phyloP scores from a whole-genome alignment of 2,329 filamentous ascomycete genomes.

The Onygenales sp. region DNA sequence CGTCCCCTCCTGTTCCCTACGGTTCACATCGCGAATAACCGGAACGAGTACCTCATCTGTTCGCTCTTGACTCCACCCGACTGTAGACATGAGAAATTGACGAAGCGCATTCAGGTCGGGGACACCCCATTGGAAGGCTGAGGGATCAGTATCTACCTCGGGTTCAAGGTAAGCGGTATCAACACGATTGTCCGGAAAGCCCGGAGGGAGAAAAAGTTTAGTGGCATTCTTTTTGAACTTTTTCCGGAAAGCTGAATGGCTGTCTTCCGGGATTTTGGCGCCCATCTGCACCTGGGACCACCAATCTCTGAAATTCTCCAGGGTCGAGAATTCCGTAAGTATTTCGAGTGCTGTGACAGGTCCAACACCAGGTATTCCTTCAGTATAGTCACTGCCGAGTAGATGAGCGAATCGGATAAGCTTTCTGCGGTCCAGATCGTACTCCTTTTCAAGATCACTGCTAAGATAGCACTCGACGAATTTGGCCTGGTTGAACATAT shows the following conservation, averaged over 20 bases:
- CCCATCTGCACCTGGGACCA: constrained; percentile 73
- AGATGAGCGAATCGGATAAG: constrained; percentile 86
- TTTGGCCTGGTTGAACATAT: constrained; percentile 99
- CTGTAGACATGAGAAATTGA: constrained; percentile 77
- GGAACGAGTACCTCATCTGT: constrained; percentile 95
- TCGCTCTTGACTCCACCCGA: constrained; percentile 84
- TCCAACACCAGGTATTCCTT: constrained; percentile 81
- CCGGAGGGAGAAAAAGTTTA: constrained; percentile 75
- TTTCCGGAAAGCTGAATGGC: constrained; percentile 59
- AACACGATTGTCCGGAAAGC: constrained; percentile 71
- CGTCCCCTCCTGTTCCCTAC: constrained; percentile 75
- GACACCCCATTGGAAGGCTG: constrained; percentile 88
- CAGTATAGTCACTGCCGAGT: constrained; percentile 88
- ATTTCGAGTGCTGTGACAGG: constrained; percentile 94
- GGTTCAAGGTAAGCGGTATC: constrained; percentile 76
- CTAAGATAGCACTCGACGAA: constrained; percentile 93
- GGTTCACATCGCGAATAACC: constrained; percentile 92
- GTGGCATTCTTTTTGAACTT: constrained; percentile 79
- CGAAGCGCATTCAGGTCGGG: constrained; percentile 82
- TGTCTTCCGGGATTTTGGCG: constrained; percentile 47
- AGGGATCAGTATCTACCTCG: constrained; percentile 69
- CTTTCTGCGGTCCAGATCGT: constrained; percentile 75
- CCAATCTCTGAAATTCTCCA: constrained; percentile 78
- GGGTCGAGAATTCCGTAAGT: constrained; percentile 69
- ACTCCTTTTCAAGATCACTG: constrained; percentile 76